Conservation (phyloP, 106 monocot genomes). For the Vanilla planifolia region DNA sequence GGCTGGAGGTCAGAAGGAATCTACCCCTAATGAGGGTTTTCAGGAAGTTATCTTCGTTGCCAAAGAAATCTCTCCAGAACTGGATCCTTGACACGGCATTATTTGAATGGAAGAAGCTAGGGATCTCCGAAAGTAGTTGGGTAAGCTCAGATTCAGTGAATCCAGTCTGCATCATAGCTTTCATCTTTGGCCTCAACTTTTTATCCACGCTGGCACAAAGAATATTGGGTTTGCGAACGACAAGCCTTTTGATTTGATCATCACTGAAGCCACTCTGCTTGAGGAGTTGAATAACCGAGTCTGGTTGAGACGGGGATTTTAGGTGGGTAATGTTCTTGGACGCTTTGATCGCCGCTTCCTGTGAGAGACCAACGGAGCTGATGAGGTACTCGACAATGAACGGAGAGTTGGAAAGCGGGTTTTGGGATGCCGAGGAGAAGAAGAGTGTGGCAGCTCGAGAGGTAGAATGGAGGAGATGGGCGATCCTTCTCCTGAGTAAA, state of each 20-base stretch:
- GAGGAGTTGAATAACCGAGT: slow-evolving; percentile 20
- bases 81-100: background rate
- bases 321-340: slow-evolving; percentile 13
- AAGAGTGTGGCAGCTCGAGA: background rate
- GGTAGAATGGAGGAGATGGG: no score
- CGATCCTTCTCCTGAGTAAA: no score
- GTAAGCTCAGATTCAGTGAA: slow-evolving; percentile 11
- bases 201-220: slow-evolving; percentile 24
- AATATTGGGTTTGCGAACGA: background rate
- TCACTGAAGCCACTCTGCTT: slow-evolving; percentile 5
- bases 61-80: slow-evolving; percentile 1
- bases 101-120: background rate
- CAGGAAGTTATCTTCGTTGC: background rate
- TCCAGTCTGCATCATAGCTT: slow-evolving; percentile 7
- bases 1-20: background rate
- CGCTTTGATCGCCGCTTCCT: slow-evolving; percentile 9
- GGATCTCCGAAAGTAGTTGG: slow-evolving; percentile 2
- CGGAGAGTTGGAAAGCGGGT: background rate
- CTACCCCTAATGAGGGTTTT: background rate
- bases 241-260: slow-evolving; percentile 6
- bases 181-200: slow-evolving; percentile 19
- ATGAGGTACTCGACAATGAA: slow-evolving; percentile 24
- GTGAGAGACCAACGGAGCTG: slow-evolving; percentile 20
- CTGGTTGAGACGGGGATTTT: slow-evolving; percentile 21
- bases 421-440: background rate